These are phyloP conservation scores for Fusarium sp. DNA, from an alignment of 2,329 filamentous ascomycete genomes.

Conservation along the genomic window DNA sequence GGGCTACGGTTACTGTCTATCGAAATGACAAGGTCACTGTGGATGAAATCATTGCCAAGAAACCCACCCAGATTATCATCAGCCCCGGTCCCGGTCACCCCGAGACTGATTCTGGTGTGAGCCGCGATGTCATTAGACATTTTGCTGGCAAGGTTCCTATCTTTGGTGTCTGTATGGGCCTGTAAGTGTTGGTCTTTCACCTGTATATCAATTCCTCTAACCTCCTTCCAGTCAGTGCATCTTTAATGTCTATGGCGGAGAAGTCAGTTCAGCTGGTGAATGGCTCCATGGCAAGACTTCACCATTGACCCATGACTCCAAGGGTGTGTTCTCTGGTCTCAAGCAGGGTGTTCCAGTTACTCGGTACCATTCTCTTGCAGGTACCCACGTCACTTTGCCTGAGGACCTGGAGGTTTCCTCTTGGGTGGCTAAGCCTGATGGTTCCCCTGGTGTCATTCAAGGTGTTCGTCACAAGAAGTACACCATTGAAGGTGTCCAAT, in stretches of 20 bases:
- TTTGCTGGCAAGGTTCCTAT: conserved; percentile 96
- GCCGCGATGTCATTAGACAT: conserved; percentile 87
- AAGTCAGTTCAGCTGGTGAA: conserved; percentile 91
- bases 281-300: conserved; percentile 98
- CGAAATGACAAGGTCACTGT: conserved; percentile 92
- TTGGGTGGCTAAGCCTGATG: conserved; percentile 82
- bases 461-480: conserved; percentile 93
- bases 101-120: conserved; percentile 89
- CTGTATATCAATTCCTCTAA: background rate
- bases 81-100: conserved; percentile 97
- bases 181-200: conserved; percentile 63
- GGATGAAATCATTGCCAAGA: conserved; percentile 82
- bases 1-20: conserved; percentile 87
- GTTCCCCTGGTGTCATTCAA: conserved; percentile 90
- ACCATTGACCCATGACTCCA: conserved; percentile 84
- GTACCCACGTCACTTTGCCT: conserved; percentile 87
- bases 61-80: conserved; percentile 92
- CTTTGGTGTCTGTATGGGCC: conserved; percentile 98
- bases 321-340: conserved; percentile 90
- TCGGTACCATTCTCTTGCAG: conserved; percentile 94
- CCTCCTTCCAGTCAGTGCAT: conserved; percentile 81
- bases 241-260: conserved; percentile 90
- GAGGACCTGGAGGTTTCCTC: conserved; percentile 89
- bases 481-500: conserved; percentile 95
- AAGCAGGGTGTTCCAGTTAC: conserved; percentile 86